Conservation (phyloP, 2,329 filamentous ascomycete species). For the Aspergillus sclerotialis region DNA sequence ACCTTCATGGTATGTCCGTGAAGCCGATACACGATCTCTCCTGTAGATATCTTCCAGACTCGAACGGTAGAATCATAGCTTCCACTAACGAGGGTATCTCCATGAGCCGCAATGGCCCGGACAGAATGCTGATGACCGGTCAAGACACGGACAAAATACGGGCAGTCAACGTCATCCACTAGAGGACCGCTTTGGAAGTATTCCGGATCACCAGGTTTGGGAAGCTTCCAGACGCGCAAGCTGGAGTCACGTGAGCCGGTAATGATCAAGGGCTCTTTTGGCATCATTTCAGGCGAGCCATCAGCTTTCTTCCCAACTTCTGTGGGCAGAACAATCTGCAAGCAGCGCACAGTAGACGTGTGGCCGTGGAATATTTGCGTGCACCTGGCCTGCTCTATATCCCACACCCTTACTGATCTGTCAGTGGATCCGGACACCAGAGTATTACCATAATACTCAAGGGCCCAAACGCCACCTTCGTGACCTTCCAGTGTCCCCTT, state of each 20-base stretch:
- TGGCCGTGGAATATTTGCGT: slow-evolving; percentile 96
- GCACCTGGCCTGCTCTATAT: slow-evolving; percentile 86
- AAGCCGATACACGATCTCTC: slow-evolving; percentile 75
- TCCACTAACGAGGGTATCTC: slow-evolving; percentile 91
- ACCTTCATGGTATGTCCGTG: slow-evolving; percentile 88
- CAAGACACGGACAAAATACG: slow-evolving; percentile 86
- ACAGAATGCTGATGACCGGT: slow-evolving; percentile 88
- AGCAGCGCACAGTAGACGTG: slow-evolving; percentile 90
- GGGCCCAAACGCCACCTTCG: slow-evolving; percentile 93
- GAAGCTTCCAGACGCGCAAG: slow-evolving; percentile 87
- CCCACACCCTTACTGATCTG: slow-evolving; percentile 97
- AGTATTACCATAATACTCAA: slow-evolving; percentile 93
- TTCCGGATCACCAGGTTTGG: slow-evolving; percentile 66
- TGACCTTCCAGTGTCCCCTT: slow-evolving; percentile 82
- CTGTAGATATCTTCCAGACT: slow-evolving; percentile 96
- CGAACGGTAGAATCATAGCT: slow-evolving; percentile 94
- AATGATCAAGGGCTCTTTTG: slow-evolving; percentile 90
- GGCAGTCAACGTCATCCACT: slow-evolving; percentile 69
- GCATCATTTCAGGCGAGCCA: slow-evolving; percentile 77
- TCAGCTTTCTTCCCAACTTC: slow-evolving; percentile 65
- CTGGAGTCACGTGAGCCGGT: slow-evolving; percentile 94
- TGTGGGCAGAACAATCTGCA: slow-evolving; percentile 87
- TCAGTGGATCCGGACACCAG: slow-evolving; percentile 95
- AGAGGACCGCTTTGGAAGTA: slow-evolving; percentile 75
- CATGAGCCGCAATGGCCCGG: slow-evolving; percentile 88